Conservation (phyloP, 1,139 yeast genomes). For the Pneumocystis canis region DNA sequence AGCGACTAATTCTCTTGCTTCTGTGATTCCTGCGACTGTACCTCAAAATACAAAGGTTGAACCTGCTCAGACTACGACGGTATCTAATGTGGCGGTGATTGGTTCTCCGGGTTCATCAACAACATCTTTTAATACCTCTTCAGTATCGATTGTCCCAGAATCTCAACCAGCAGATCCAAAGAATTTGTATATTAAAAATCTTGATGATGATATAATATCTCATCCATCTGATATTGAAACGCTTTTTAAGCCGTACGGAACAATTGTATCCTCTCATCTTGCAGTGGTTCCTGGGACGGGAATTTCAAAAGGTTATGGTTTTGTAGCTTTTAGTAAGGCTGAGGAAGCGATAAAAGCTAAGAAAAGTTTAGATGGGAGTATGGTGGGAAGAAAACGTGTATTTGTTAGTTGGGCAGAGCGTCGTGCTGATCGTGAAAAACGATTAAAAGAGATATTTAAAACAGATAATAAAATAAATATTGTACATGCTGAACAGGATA, state of each 20-base stretch:
- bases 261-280: conserved; percentile 10
- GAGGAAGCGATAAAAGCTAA: conserved; percentile 29
- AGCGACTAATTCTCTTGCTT: not conserved
- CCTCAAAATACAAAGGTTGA: not conserved
- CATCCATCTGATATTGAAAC: conserved; percentile 8
- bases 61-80: not conserved
- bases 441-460: conserved; percentile 6
- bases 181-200: conserved; percentile 13
- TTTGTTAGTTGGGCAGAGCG: conserved; percentile 15
- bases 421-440: conserved; percentile 6
- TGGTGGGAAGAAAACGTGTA: conserved; percentile 11
- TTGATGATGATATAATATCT: conserved; percentile 12
- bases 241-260: conserved; percentile 12
- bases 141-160: not conserved
- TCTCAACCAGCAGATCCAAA: conserved; percentile 10
- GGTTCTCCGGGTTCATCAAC: not conserved
- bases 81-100: not conserved
- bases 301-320: conserved; percentile 41
- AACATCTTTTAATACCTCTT: not conserved
- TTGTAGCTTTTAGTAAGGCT: conserved; percentile 47
- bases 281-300: conserved; percentile 8
- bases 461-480: not conserved
- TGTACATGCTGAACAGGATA: not conserved
- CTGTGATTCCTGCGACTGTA: not conserved
- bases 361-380: conserved; percentile 10